Conservation (phyloP, 2,329 filamentous ascomycete species). For the Cytospora mali region DNA sequence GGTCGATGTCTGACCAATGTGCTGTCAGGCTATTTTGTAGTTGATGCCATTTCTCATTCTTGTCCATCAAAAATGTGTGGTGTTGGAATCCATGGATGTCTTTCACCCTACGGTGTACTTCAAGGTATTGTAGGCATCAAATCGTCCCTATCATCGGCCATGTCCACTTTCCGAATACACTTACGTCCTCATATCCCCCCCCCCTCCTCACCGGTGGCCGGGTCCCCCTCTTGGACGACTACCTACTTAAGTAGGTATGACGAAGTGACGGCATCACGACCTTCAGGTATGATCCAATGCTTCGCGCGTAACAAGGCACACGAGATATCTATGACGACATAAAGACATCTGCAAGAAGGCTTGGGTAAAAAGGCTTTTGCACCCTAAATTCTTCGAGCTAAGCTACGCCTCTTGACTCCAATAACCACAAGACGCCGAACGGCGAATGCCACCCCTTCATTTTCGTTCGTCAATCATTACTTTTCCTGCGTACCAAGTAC, state of each 20-base stretch:
- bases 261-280: constrained; percentile 11
- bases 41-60: background rate
- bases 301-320: constrained; percentile 1
- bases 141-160: background rate
- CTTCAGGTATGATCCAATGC: background rate
- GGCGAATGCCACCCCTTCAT: background rate
- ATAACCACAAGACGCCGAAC: too few relatives aligned
- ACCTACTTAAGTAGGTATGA: constrained; percentile 8
- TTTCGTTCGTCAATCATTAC: constrained; percentile 14
- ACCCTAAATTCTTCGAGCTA: background rate
- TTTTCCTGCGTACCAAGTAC: background rate
- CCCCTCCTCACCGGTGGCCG: too few relatives aligned
- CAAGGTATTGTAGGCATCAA: background rate
- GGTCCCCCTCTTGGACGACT: background rate
- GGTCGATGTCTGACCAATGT: background rate
- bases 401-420: background rate
- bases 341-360: background rate
- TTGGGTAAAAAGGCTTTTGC: background rate
- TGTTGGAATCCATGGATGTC: background rate
- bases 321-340: constrained; percentile 14
- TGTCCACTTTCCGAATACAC: background rate
- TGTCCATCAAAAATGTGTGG: background rate
- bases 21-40: background rate
- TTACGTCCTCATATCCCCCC: too few relatives aligned
- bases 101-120: background rate